Evolutionary conservation across 768 basidiomycete species (phyloP).

Genomic region (Russula brevipes): DNA sequence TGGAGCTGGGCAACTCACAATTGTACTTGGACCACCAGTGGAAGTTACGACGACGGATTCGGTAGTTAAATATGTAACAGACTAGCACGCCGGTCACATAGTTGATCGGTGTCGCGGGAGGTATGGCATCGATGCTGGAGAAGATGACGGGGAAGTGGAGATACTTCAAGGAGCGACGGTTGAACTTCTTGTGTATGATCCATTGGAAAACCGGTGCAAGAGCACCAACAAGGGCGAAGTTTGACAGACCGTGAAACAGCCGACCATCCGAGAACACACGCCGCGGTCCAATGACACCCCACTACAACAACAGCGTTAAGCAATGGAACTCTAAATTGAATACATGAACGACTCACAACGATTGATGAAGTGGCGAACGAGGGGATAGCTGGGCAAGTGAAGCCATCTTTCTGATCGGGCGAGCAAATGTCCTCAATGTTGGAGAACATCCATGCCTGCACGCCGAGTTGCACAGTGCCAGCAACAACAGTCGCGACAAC

Average conservation of each 20-base stretch:
- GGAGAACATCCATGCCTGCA: slow-evolving; percentile 74
- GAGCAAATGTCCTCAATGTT: slow-evolving; percentile 60
- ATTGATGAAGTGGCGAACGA: slow-evolving; percentile 78
- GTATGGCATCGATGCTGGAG: slow-evolving; percentile 37
- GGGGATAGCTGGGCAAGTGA: slow-evolving; percentile 63
- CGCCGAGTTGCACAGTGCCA: slow-evolving; percentile 67
- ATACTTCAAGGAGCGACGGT: slow-evolving; percentile 40
- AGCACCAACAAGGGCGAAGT: slow-evolving; percentile 77
- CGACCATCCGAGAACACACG: slow-evolving; percentile 28
- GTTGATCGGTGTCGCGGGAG: slow-evolving; percentile 41
- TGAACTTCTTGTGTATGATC: slow-evolving; percentile 34
- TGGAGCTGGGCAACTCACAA: slow-evolving; percentile 23
- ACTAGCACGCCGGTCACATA: slow-evolving; percentile 37
- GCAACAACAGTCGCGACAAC: slow-evolving; percentile 62
- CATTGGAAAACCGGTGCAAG: slow-evolving; percentile 54
- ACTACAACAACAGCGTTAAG: slow-evolving; percentile 7
- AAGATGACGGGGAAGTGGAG: slow-evolving; percentile 52
- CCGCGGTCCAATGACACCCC: slow-evolving; percentile 72
- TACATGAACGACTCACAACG: slow-evolving; percentile 43
- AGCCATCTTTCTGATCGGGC: slow-evolving; percentile 50
- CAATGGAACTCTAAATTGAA: not conserved
- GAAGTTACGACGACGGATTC: slow-evolving; percentile 37
- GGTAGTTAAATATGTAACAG: slow-evolving; percentile 36
- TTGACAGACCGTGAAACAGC: slow-evolving; percentile 38
- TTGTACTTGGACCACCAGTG: slow-evolving; percentile 40